These are phyloP conservation scores for Conringia planisiliqua DNA, from an alignment of 345 rosid genomes.

Conservation along the genomic window DNA sequence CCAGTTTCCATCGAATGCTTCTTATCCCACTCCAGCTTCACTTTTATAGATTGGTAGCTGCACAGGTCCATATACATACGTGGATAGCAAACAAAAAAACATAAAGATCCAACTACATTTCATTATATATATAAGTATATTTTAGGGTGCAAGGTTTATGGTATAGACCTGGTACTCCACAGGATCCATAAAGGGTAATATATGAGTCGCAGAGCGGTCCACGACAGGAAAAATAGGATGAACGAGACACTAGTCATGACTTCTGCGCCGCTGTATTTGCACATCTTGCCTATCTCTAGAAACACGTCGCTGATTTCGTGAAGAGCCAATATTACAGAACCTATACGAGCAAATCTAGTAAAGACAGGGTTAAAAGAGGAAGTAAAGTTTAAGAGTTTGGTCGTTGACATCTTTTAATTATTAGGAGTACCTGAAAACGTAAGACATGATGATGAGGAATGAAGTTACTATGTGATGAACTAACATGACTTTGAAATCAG, in stretches of 20 bases:
- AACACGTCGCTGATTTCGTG: constrained; percentile 71
- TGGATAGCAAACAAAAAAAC: background rate
- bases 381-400: background rate
- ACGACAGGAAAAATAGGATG: constrained; percentile 45
- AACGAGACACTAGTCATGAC: constrained; percentile 45
- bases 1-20: constrained; percentile 41
- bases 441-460: constrained; percentile 55
- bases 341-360: constrained; percentile 65
- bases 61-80: background rate
- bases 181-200: constrained; percentile 65
- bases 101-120: background rate
- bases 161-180: constrained; percentile 66
- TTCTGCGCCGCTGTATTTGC: constrained; percentile 64
- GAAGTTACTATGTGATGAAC: constrained; percentile 60
- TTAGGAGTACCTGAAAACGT: constrained; percentile 51
- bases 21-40: constrained; percentile 40
- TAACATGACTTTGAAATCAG: constrained; percentile 63
- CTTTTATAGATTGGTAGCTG: constrained; percentile 64
- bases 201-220: constrained; percentile 50
- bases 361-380: constrained; percentile 7
- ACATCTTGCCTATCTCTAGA: constrained; percentile 77
- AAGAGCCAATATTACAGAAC: constrained; percentile 57
- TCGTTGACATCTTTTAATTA: background rate
- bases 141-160: background rate
- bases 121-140: background rate